These are phyloP conservation scores for Sambucus nigra DNA, from an alignment of 129 eudicot species.

Conservation along the genomic window DNA sequence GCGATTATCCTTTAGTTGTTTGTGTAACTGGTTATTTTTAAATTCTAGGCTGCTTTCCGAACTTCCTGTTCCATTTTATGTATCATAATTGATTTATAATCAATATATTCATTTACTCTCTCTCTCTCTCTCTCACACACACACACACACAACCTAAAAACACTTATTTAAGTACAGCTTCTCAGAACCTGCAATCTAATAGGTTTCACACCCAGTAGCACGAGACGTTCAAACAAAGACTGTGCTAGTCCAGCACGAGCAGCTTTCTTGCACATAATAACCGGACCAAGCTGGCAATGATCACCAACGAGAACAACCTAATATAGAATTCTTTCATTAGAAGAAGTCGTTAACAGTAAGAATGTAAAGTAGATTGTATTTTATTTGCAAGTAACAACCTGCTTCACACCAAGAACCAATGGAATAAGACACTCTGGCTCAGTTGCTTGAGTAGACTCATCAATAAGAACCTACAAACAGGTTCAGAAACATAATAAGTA, in stretches of 20 bases:
- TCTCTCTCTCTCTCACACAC: no score
- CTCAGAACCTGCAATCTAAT: constrained; percentile 62
- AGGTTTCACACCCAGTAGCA: constrained; percentile 73
- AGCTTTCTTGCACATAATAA: constrained; percentile 89
- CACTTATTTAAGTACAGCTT: no score
- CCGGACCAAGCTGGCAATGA: constrained; percentile 91
- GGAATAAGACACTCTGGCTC: constrained; percentile 87
- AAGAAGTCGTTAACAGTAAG: constrained; percentile 1
- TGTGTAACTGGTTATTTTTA: no score
- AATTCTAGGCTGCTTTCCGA: no score
- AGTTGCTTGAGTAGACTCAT: constrained; percentile 78
- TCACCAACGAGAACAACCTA: constrained; percentile 82
- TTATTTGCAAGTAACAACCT: constrained; percentile 25
- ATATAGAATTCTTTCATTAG: constrained; percentile 1
- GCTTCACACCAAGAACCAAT: constrained; percentile 77
- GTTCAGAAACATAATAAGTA: background rate
- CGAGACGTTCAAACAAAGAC: constrained; percentile 78
- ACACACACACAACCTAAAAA: background rate
- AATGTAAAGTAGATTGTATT: background rate
- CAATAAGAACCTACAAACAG: constrained; percentile 61
- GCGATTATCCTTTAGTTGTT: no score
- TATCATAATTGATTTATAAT: no score
- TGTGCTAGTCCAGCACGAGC: constrained; percentile 88
- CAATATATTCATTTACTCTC: no score
- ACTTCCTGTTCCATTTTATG: no score